Evolutionary conservation across 106 monocot genomes (phyloP).

Genomic region (Amphibolis antarctica): DNA sequence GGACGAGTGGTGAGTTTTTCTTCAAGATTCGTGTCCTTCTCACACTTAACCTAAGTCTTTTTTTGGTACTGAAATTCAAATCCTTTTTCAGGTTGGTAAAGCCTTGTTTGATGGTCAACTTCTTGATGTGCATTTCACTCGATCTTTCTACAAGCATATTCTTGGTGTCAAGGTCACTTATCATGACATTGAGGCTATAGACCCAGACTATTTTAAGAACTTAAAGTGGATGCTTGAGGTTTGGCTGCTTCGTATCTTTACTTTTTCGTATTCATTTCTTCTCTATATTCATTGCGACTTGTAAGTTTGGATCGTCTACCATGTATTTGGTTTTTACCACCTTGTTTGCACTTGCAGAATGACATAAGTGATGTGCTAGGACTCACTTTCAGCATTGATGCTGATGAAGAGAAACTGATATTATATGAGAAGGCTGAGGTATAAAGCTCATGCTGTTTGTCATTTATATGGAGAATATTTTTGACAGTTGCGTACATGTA

Average conservation of each 20-base stretch:
- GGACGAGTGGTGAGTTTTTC: constrained; percentile 53
- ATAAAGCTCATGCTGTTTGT: neutral
- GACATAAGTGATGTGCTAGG: constrained; percentile 59
- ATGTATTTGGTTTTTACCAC: neutral
- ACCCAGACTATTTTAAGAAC: constrained; percentile 82
- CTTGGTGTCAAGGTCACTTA: constrained; percentile 79
- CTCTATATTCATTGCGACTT: neutral
- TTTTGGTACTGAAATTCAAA: neutral
- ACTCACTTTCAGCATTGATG: constrained; percentile 81
- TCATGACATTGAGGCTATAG: constrained; percentile 76
- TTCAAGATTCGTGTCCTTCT: neutral
- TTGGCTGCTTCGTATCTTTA: neutral
- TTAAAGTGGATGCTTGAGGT: constrained; percentile 94
- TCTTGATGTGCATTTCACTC: constrained; percentile 74
- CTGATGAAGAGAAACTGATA: constrained; percentile 78
- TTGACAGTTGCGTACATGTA: too few relatives aligned
- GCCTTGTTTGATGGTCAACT: constrained; percentile 83
- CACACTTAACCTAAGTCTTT: neutral
- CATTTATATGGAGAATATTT: too few relatives aligned
- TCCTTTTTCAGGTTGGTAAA: constrained; percentile 51
- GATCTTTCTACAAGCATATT: constrained; percentile 81
- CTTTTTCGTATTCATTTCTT: neutral
- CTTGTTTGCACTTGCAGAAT: constrained; percentile 34
- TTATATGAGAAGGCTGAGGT: constrained; percentile 31
- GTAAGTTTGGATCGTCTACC: neutral